phyloP scores from a whole-genome alignment of 1,284 basidiomycete genomes.

The Boletus mariae region DNA sequence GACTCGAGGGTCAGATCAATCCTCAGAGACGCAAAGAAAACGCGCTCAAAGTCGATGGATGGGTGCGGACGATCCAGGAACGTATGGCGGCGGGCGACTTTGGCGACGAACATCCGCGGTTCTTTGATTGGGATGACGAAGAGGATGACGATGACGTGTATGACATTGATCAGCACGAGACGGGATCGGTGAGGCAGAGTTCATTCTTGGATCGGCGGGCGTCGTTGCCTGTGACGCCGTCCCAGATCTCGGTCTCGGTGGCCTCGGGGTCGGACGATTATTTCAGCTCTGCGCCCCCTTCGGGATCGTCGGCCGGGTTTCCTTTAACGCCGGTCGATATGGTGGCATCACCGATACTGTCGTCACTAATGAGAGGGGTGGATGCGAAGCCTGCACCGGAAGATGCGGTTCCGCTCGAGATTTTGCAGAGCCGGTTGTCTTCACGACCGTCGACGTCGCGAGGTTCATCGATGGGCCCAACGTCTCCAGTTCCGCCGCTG shows the following conservation, averaged over 20 bases:
- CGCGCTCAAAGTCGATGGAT: slow-evolving; percentile 73
- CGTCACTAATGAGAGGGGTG: slow-evolving; percentile 33
- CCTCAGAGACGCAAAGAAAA: slow-evolving; percentile 64
- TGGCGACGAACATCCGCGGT: slow-evolving; percentile 49
- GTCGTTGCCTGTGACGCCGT: slow-evolving; percentile 19
- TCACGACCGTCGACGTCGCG: slow-evolving; percentile 37
- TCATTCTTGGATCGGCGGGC: slow-evolving; percentile 7
- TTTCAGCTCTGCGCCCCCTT: slow-evolving; percentile 19
- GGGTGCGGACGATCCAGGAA: slow-evolving; percentile 71
- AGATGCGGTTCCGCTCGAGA: slow-evolving; percentile 63
- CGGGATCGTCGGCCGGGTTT: slow-evolving; percentile 18
- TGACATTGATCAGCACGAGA: slow-evolving; percentile 38
- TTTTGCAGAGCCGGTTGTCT: slow-evolving; percentile 55
- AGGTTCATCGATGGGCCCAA: slow-evolving; percentile 23
- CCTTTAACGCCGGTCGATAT: slow-evolving; percentile 16
- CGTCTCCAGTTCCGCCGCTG: slow-evolving; percentile 6
- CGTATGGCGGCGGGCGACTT: slow-evolving; percentile 60
- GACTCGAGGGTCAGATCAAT: slow-evolving; percentile 82
- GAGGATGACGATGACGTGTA: slow-evolving; percentile 40
- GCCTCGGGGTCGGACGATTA: slow-evolving; percentile 24
- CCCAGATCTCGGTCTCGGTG: slow-evolving; percentile 22
- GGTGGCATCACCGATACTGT: slow-evolving; percentile 5
- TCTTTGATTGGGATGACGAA: slow-evolving; percentile 41
- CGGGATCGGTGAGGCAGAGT: slow-evolving; percentile 17
- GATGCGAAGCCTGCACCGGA: slow-evolving; percentile 53